Base-by-base conservation (phyloP, 2,329 filamentous ascomycete species). In the Aspergillus texensis region DNA sequence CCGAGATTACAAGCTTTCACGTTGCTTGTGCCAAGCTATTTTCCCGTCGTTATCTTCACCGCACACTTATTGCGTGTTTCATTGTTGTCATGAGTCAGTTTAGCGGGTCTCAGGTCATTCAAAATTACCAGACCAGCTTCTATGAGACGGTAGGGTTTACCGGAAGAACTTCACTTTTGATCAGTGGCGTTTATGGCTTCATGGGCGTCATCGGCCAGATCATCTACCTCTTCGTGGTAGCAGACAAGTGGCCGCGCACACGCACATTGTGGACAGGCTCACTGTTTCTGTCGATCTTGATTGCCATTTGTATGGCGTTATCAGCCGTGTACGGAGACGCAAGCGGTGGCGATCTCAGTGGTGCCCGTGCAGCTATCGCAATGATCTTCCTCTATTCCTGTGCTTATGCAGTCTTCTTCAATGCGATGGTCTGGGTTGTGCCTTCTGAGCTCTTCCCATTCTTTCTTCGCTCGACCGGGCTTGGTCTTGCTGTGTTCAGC, bases 361-460 rank as follows among this genome's bases (percentile, higher is more conserved):
- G 76, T 24, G 66, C 75, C 6, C 69, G 71, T 2, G 77, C 72
- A 0, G 76, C 71, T 0, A 74, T 79, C 36, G 76, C 76, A 0
- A 76, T 77, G 64, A 78, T 79, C 43, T 80, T 79, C 67, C 57
- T 79, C 16, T 79, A 76, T 68, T 78, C 75, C 5, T 67, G 70
- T 46, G 68, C 66, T 10, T 79, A 77, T 64, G 77, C 77, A 6
- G 62, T 78, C 26, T 78, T 79, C 63, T 79, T 79, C 69, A 79
- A 79, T 64, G 70, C 73, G 11, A 77, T 71, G 34, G 65, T 77
- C 16, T 79, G 72, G 70, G 74, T 77, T 10, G 69, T 78, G 2
- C 68, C 74, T 0, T 71, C 72, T 0, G 77, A 79, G 57, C 53
- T 76, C 4, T 78, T 79, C 52, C 75, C 75, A 0, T 67, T 73